A percentile compares a stretch with the other conserved stretches of the same genome.
Conservation (phyloP, 768 basidiomycete species). For the Leccinum subgranulosum region DNA sequence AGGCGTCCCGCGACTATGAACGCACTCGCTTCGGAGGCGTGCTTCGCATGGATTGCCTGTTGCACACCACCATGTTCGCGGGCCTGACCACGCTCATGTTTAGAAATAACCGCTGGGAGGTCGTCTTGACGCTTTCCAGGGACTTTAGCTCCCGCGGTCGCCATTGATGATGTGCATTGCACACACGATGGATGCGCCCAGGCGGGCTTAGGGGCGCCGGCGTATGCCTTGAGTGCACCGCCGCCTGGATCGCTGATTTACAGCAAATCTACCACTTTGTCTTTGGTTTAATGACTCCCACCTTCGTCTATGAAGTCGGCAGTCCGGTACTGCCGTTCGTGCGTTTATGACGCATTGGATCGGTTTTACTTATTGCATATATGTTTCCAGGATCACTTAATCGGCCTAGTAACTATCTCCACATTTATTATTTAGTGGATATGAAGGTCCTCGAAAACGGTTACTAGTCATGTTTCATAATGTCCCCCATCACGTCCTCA, state of each 20-base stretch:
- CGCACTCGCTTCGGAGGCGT: constrained; percentile 40
- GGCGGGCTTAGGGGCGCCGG: background rate
- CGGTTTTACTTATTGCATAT: constrained; percentile 6
- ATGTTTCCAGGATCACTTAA: constrained; percentile 5
- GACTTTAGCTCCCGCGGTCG: constrained; percentile 16
- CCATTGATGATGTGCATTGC: background rate
- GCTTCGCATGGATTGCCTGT: constrained; percentile 47
- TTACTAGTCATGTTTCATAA: background rate
- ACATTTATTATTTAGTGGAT: background rate
- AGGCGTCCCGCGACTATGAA: constrained; percentile 33
- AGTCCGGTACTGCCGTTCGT: constrained; percentile 12
- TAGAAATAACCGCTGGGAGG: constrained; percentile 36
- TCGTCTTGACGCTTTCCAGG: constrained; percentile 45
- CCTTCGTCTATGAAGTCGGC: background rate
- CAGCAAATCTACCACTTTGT: constrained; percentile 4
- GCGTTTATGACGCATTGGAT: background rate
- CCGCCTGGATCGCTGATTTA: background rate
- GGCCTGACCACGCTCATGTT: constrained; percentile 45
- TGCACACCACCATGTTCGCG: constrained; percentile 47
- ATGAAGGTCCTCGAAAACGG: constrained; percentile 8
- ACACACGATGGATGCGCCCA: background rate
- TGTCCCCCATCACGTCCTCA: background rate
- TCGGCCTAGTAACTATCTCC: background rate
- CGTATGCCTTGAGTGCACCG: background rate
- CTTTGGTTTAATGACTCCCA: background rate